Evolutionary conservation across 2,329 filamentous ascomycete genomes (phyloP), one percentile per base, ranked within the genome.

Genomic region (Colletotrichum graminicola): DNA sequence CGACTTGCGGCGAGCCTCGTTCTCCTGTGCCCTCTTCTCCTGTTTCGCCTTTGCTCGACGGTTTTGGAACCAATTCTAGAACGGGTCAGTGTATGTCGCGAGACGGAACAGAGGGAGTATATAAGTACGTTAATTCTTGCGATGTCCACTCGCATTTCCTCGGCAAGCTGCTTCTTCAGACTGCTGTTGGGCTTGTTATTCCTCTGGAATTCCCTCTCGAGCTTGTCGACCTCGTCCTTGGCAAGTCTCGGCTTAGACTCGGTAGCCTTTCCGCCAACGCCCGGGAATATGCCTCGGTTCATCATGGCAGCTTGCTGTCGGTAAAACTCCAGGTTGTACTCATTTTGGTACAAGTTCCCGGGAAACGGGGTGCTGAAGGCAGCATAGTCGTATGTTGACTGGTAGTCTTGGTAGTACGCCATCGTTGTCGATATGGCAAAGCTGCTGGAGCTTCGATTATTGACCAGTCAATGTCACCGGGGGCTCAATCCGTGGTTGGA

Each of bases 11-110:
- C 66, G 81, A 29, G 84, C 84, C 74, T 87, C 84, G 72, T 85
- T 84, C 66, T 85, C 85, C 67, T 84, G 82, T 55, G 85, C 82
- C 73, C 89, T 90, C 76, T 85, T 87, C 78, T 90, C 88, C 77
- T 91, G 89, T 85, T 90, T 90, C 73, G 88, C 88, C 79, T 90
- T 88, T 64, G 90, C 89, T 62, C 90, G 85, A 71, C 90, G 84
- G 77, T 92, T 92, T 75, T 92, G 90, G 76, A 92, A 92, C 90
- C 90, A 92, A 77, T 92, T 92, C 89, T 91, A 63, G 12, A 29
- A 41, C 23, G 23, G 43, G 78, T 84, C 76, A 84, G 81, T 71
- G 23, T 23, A 26, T 62, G 47, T 16, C 14, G 21, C 14, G 10
- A 41, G 34, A 54, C 21, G 8, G n/a, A 29, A 56, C 73, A 76